A percentile compares a stretch with the other conserved stretches of the same genome.
Conservation (phyloP, 352 stramenopile genomes). For the Globisporangium alternatum region DNA sequence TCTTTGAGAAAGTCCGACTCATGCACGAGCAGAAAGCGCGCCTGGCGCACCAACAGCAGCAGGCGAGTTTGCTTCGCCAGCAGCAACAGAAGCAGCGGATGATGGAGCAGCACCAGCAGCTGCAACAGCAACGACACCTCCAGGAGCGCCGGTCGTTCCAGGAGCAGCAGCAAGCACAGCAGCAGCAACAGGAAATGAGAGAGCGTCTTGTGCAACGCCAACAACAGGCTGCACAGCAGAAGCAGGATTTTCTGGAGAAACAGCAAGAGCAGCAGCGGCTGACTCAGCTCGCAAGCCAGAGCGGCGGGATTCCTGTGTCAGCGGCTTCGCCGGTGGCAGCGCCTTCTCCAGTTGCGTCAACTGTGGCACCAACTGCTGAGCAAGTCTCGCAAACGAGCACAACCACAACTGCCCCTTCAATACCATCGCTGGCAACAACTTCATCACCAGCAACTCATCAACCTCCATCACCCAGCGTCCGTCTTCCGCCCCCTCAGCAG, state of each 20-base stretch:
- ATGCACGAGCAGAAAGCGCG: conserved; percentile 34
- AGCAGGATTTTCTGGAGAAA: background rate
- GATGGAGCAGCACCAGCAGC: conserved; percentile 1
- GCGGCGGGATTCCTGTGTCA: background rate
- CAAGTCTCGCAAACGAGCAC: background rate
- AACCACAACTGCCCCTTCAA: background rate
- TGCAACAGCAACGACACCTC: conserved; percentile 6
- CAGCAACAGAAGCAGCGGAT: conserved; percentile 13
- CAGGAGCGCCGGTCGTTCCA: conserved; percentile 6
- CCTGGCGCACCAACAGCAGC: conserved; percentile 13
- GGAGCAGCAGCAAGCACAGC: conserved; percentile 9
- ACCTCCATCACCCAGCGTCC: background rate
- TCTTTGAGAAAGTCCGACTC: conserved; percentile 43
- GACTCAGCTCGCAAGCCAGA: background rate
- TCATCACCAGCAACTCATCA: background rate
- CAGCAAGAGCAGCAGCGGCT: background rate
- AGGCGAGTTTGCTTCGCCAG: conserved; percentile 13
- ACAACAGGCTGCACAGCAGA: conserved; percentile 2
- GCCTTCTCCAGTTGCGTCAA: background rate
- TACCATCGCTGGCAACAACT: background rate
- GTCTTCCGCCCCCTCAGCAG: background rate
- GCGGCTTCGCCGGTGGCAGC: background rate
- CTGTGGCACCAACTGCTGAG: background rate
- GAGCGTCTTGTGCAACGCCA: background rate
- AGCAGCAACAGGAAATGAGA: conserved; percentile 6